A percentile compares a stretch with the other conserved stretches of the same genome.
Conservation (phyloP, 1,139 yeast species). For the Yamadazyma sp. region DNA sequence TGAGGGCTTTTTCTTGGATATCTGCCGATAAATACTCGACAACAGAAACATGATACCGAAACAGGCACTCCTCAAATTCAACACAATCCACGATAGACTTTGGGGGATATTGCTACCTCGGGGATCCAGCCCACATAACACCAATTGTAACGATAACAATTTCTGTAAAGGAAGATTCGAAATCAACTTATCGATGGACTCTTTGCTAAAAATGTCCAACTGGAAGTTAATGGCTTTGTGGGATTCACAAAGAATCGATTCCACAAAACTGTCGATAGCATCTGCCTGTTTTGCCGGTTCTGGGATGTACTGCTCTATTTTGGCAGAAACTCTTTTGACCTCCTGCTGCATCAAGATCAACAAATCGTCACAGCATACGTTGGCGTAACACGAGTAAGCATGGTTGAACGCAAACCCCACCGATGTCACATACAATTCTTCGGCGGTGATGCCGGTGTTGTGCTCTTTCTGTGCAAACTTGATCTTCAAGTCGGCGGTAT, state of each 20-base stretch:
- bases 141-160: conserved; percentile 61
- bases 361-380: conserved; percentile 65
- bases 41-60: conserved; percentile 76
- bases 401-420: conserved; percentile 67
- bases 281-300: conserved; percentile 17
- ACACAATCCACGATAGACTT: conserved; percentile 64
- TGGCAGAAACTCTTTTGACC: conserved; percentile 27
- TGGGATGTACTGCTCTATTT: conserved; percentile 16
- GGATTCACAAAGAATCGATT: conserved; percentile 56
- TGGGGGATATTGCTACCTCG: conserved; percentile 45
- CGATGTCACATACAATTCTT: conserved; percentile 43
- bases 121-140: conserved; percentile 57
- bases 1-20: conserved; percentile 49
- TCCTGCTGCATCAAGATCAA: conserved; percentile 54
- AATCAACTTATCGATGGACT: conserved; percentile 67
- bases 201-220: conserved; percentile 60
- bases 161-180: conserved; percentile 75
- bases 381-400: conserved; percentile 67
- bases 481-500: conserved; percentile 22
- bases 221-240: conserved; percentile 71
- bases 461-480: conserved; percentile 28
- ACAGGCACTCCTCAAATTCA: conserved; percentile 69
- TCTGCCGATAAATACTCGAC: conserved; percentile 58
- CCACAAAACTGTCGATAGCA: conserved; percentile 36
- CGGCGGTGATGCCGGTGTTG: conserved; percentile 21